Percentiles rank a stretch among this genome's conserved stretches.
phyloP scores from a whole-genome alignment of 495 filamentous ascomycete species.

The Massariosphaeria phaeospora region DNA sequence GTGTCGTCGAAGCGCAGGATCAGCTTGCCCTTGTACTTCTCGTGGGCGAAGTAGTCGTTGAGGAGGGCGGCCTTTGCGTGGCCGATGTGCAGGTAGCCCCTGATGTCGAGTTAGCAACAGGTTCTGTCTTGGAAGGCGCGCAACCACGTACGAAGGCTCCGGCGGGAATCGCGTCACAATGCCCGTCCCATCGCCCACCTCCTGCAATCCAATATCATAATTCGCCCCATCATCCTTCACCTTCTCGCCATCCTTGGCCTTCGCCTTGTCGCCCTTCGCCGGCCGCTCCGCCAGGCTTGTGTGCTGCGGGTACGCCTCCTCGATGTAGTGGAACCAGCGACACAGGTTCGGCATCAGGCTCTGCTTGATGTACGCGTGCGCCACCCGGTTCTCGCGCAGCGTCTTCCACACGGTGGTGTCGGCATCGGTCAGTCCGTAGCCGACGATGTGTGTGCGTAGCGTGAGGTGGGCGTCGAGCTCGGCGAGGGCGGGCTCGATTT shows the following conservation, averaged over 20 bases:
- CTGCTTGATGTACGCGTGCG: constrained; percentile 71
- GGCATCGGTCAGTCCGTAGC: constrained; percentile 70
- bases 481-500: constrained; percentile 66
- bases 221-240: constrained; percentile 71
- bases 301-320: constrained; percentile 66
- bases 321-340: constrained; percentile 85
- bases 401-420: constrained; percentile 83
- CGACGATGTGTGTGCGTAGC: constrained; percentile 79
- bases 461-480: constrained; percentile 81
- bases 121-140: not conserved
- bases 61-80: constrained; percentile 90
- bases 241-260: constrained; percentile 61
- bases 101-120: constrained; percentile 31
- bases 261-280: constrained; percentile 54
- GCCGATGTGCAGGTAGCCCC: constrained; percentile 87
- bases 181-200: constrained; percentile 70
- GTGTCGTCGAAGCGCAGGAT: constrained; percentile 88
- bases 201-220: constrained; percentile 84
- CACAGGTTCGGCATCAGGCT: constrained; percentile 70
- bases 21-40: constrained; percentile 77
- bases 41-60: constrained; percentile 90
- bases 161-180: constrained; percentile 93
- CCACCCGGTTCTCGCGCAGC: constrained; percentile 80
- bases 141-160: constrained; percentile 75
- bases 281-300: constrained; percentile 29